Evolutionary conservation across 2,329 filamentous ascomycete genomes (phyloP).

Genomic region (Pseudogymnoascus sp.): DNA sequence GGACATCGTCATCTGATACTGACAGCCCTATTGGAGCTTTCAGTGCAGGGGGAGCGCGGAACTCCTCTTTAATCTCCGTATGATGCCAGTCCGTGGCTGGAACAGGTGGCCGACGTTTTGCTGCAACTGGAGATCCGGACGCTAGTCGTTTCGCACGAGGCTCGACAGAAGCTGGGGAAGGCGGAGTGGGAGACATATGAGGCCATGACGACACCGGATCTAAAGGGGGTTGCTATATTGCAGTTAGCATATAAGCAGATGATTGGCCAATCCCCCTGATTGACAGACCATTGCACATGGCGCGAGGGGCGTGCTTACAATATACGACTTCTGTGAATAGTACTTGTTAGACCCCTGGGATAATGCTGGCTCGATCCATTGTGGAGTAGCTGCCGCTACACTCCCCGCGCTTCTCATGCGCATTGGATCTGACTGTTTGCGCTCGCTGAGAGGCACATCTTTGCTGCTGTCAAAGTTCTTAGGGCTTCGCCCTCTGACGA

Average conservation of each 20-base stretch:
- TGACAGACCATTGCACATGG: not conserved
- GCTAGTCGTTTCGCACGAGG: not conserved
- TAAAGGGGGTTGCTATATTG: slow-evolving; percentile 18
- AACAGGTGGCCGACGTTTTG: slow-evolving; percentile 2
- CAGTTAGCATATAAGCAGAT: not conserved
- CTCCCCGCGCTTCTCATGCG: slow-evolving; percentile 16
- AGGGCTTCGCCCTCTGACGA: slow-evolving; percentile 85
- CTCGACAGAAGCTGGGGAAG: slow-evolving; percentile 9
- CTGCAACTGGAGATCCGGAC: not conserved
- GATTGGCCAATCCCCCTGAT: not conserved
- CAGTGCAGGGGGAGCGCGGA: slow-evolving; percentile 14
- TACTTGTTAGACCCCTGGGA: slow-evolving; percentile 20
- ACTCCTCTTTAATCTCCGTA: slow-evolving; percentile 6
- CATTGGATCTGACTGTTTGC: slow-evolving; percentile 21
- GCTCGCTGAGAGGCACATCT: slow-evolving; percentile 58
- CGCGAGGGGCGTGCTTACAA: slow-evolving; percentile 16
- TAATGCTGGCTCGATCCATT: slow-evolving; percentile 21
- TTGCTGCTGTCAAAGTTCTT: slow-evolving; percentile 90
- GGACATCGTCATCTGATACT: slow-evolving; percentile 51
- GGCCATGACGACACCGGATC: slow-evolving; percentile 12
- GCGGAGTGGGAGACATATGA: slow-evolving; percentile 21
- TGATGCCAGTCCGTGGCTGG: not conserved
- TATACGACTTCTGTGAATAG: slow-evolving; percentile 23
- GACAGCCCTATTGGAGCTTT: slow-evolving; percentile 42
- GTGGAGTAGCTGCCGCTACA: slow-evolving; percentile 12